Evolutionary conservation across 176 grass and related monocot species (phyloP).

Genomic region (Avena sativa): DNA sequence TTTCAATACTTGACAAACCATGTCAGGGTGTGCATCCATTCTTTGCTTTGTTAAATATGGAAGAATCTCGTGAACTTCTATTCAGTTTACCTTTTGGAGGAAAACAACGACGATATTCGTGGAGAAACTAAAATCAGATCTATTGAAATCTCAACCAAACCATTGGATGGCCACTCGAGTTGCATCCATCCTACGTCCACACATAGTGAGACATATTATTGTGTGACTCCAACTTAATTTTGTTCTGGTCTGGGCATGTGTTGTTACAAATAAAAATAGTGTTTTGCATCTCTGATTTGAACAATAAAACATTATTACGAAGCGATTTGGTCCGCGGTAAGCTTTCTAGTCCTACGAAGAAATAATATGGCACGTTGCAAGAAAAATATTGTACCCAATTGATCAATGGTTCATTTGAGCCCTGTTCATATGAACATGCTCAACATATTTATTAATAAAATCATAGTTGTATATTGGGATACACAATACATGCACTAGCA

Average conservation of each 20-base stretch:
- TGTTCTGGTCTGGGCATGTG: neutral
- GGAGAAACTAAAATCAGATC: neutral
- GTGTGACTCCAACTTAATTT: neutral
- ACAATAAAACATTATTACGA: neutral
- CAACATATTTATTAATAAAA: neutral
- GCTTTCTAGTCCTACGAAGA: neutral
- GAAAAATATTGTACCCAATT: neutral
- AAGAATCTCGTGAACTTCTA: neutral
- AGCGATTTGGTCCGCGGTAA: neutral
- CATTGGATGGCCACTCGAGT: neutral
- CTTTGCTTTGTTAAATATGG: too few species aligned
- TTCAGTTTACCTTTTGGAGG: slow-evolving; percentile 1
- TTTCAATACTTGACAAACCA: too few species aligned
- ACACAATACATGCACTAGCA: neutral
- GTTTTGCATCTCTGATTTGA: neutral
- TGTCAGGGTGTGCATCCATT: too few species aligned
- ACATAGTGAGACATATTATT: neutral
- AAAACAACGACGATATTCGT: neutral
- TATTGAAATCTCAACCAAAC: neutral
- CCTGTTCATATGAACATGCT: neutral
- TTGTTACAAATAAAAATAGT: neutral
- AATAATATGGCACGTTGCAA: neutral
- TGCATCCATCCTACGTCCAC: neutral
- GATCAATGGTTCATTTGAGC: neutral
- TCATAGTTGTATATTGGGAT: neutral